Conservation (phyloP, 768 basidiomycete species). For the Auricularia heimuer region DNA sequence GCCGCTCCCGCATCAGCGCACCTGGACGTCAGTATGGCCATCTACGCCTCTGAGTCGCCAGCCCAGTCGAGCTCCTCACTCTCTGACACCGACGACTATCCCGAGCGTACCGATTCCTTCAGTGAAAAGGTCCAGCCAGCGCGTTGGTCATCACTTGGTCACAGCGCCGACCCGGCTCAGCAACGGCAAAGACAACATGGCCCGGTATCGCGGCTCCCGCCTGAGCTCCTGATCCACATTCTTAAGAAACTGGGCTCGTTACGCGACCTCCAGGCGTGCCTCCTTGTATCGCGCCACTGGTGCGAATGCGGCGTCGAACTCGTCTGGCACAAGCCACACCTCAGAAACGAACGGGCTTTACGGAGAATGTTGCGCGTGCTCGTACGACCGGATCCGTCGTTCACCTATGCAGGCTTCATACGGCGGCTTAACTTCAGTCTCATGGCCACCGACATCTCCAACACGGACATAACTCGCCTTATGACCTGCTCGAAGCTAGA, state of each 20-base stretch:
- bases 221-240: conserved; percentile 88
- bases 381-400: conserved; percentile 50
- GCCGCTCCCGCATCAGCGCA: background rate
- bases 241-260: conserved; percentile 71
- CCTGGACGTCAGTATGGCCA: background rate
- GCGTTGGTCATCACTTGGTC: conserved; percentile 16
- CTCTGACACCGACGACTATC: conserved; percentile 64
- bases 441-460: conserved; percentile 57
- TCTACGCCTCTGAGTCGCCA: conserved; percentile 7
- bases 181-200: conserved; percentile 26
- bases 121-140: conserved; percentile 13
- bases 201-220: conserved; percentile 63
- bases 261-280: conserved; percentile 60
- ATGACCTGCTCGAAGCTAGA: conserved; percentile 72
- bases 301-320: conserved; percentile 94
- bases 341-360: conserved; percentile 60
- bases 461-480: conserved; percentile 64
- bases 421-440: conserved; percentile 83
- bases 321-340: conserved; percentile 84
- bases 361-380: conserved; percentile 72
- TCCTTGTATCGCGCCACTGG: conserved; percentile 85
- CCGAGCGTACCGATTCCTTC: conserved; percentile 37
- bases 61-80: conserved; percentile 55
- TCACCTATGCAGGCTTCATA: conserved; percentile 81
- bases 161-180: conserved; percentile 22